Evolutionary conservation across 306 rosid species (phyloP), one percentile per base, ranked within the genome.

Genomic region (Trifolium repens): DNA sequence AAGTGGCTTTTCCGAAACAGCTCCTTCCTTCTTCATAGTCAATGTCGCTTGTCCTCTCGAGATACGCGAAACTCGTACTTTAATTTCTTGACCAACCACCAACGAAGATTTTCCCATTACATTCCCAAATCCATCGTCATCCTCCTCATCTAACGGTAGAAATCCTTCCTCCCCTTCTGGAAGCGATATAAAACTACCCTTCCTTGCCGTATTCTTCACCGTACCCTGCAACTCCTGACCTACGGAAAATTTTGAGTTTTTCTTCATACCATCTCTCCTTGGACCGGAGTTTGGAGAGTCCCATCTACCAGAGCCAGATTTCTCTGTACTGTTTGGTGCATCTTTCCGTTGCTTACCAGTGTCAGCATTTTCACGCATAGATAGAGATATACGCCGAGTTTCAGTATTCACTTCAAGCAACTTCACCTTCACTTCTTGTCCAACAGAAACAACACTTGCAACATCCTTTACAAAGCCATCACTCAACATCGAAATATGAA

Each of bases 161-260:
- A 96, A 96, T 52, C 97, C 99, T 84, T 96, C 99, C 85, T 96
- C 98, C n/a, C 94, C 99, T 27, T 92, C 97, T 14, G 98, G 96
- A 84, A 96, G 99, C 61, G 98, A 82, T 62, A 92, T 84, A 75
- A 90, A 96, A 81, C 98, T 84, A 81, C 99, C 99, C 6, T 90
- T 86, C 87, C 97, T 80, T 32, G 74, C 76, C 79, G 80, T 49
- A 79, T 96, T 96, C 88, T 96, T 96, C 82, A 96, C 99, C 0
- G 90, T 87, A 43, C 98, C 99, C 58, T 84, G 82, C 71, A 96
- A 78, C 44, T 90, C 91, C 83, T 96, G 99, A 78, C 98, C 99
- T 69, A 80, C 68, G 9, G 58, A 80, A 79, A 92, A 88, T 61
- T 89, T 96, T 14, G 93, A 72, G 82, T 72, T 80, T 85, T 82